phyloP scores from a whole-genome alignment of 805 yeast genomes.

The Ogataea kodamae region DNA sequence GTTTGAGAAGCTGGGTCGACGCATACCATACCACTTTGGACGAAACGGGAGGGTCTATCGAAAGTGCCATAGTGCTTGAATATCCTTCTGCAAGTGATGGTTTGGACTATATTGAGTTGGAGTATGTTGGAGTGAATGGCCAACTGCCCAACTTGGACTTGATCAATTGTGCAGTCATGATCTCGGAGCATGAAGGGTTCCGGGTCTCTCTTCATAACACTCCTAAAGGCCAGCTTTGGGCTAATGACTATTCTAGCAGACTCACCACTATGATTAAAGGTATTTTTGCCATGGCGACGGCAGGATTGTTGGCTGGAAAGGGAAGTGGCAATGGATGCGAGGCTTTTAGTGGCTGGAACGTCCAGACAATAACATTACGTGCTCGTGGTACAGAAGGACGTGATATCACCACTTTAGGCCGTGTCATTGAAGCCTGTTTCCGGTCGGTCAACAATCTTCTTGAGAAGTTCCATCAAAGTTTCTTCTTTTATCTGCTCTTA shows the following conservation, averaged over 20 bases:
- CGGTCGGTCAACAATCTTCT: conserved; percentile 87
- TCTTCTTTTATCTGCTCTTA: conserved; percentile 82
- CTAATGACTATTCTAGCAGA: conserved; percentile 51
- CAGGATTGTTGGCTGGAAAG: conserved; percentile 50
- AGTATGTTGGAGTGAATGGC: conserved; percentile 89
- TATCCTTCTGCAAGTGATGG: conserved; percentile 61
- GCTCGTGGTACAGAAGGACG: conserved; percentile 53
- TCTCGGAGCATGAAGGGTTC: conserved; percentile 74
- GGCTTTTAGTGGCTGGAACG: conserved; percentile 93
- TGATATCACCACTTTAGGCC: conserved; percentile 89
- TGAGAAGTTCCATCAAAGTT: conserved; percentile 96
- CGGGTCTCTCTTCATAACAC: conserved; percentile 63
- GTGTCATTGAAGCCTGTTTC: conserved; percentile 82
- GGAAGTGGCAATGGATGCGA: conserved; percentile 63
- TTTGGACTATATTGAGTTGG: conserved; percentile 69
- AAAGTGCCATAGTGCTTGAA: conserved; percentile 84
- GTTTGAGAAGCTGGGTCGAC: conserved; percentile 85
- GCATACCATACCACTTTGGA: conserved; percentile 86
- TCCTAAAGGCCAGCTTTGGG: conserved; percentile 42
- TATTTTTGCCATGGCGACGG: conserved; percentile 59
- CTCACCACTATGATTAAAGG: conserved; percentile 59
- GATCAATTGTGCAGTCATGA: conserved; percentile 72
- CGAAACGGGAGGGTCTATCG: conserved; percentile 89
- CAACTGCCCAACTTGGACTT: conserved; percentile 93
- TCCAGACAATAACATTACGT: conserved; percentile 79